Percentiles rank a stretch among this genome's conserved stretches.
These are phyloP conservation scores for Apiospora koreana DNA, from an alignment of 2,329 filamentous ascomycete species.

Conservation along the genomic window DNA sequence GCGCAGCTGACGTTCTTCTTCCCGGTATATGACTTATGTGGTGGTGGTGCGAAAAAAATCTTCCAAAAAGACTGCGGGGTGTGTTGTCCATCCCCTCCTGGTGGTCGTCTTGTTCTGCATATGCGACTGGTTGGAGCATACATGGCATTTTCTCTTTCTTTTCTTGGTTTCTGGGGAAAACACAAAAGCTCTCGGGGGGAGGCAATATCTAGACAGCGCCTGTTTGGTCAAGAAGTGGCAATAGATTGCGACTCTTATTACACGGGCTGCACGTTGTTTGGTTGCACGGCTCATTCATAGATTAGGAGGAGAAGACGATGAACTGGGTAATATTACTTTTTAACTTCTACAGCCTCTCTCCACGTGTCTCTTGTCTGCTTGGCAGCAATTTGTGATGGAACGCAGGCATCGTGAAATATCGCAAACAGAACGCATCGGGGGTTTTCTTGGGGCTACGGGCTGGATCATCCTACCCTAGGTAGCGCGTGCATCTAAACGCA, in stretches of 20 bases:
- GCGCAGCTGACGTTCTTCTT: constrained; percentile 1
- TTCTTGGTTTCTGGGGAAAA: background rate
- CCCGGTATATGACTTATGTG: background rate
- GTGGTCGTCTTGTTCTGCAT: background rate
- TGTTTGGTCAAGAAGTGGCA: constrained; percentile 7
- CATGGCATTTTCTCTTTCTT: background rate
- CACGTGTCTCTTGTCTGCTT: background rate
- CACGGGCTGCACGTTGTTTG: constrained; percentile 1
- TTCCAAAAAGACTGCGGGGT: background rate
- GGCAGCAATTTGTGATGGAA: background rate
- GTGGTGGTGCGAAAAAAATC: background rate
- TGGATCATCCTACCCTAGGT: background rate
- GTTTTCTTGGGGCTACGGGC: background rate
- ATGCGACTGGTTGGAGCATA: background rate
- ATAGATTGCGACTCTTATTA: constrained; percentile 2
- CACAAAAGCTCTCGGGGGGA: background rate
- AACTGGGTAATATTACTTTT: background rate
- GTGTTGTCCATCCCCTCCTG: background rate
- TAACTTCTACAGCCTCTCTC: background rate
- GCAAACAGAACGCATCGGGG: background rate
- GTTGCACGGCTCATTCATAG: constrained; percentile 5
- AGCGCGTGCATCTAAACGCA: background rate
- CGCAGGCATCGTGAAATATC: background rate
- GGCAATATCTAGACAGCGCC: constrained; percentile 9
- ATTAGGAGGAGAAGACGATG: background rate